Evolutionary conservation across 495 filamentous ascomycete species (phyloP).

Genomic region (Tetracladium marchalianum): DNA sequence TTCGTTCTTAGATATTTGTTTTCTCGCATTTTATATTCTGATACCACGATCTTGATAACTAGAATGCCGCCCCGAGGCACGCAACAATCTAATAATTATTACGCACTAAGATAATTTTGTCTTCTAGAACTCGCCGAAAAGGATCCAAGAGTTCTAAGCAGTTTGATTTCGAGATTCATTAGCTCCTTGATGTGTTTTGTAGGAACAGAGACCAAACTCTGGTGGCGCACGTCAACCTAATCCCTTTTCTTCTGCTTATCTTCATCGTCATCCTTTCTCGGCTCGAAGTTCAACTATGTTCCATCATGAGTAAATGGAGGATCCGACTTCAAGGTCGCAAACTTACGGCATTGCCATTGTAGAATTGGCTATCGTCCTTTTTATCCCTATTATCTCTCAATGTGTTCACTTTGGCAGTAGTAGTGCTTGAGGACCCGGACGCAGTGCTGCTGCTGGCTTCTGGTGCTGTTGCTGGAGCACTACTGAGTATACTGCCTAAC

Average conservation of each 20-base stretch:
- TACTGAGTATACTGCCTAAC: conserved; percentile 47
- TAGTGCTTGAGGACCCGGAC: conserved; percentile 5
- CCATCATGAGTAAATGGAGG: neutral
- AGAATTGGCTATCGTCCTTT: conserved; percentile 52
- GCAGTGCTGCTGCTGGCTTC: conserved; percentile 1
- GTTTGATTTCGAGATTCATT: too few species aligned
- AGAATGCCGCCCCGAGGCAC: too few species aligned
- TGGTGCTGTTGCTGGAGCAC: conserved; percentile 15
- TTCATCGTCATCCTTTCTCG: conserved; percentile 49
- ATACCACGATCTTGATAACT: too few species aligned
- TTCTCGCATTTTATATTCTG: too few species aligned
- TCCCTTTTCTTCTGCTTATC: conserved; percentile 13
- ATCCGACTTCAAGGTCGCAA: neutral
- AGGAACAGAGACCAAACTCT: too few species aligned
- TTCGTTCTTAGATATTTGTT: too few species aligned
- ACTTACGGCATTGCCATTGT: conserved; percentile 82
- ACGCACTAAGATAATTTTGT: too few species aligned
- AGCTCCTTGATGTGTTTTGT: too few species aligned
- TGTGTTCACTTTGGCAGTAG: conserved; percentile 30
- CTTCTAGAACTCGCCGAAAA: too few species aligned
- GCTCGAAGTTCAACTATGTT: conserved; percentile 63
- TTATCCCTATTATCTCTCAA: conserved; percentile 35
- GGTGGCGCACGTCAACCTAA: too few species aligned
- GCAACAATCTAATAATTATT: too few species aligned
- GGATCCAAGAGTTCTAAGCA: too few species aligned